Evolutionary conservation across 352 stramenopile genomes (phyloP), one percentile per base, ranked within the genome.

Genomic region (Pilasporangium apinafurcum): DNA sequence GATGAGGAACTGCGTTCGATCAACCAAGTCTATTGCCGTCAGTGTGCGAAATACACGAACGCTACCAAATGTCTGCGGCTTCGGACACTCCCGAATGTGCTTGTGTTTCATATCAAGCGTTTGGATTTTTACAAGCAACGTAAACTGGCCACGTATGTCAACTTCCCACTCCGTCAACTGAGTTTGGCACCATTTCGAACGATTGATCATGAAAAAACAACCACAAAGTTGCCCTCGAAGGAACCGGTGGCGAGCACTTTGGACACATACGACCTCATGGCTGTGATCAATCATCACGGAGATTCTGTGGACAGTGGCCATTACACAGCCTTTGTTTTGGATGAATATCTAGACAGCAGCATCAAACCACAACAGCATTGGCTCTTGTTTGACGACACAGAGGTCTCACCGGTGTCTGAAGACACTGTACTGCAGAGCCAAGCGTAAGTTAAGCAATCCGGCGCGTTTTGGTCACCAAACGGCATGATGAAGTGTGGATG

Each of bases 41-140:
- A 50, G 13, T 88, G 76, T 36, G 56, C 53, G 1, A 65, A 74
- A 31, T 86, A 88, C 52, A 59, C 69, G 17, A 65, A 68, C 37
- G 68, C 70, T 29, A 67, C 54, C 48, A 88, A 88, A 58, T 77
- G 70, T 1, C 56, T 88, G 33, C 65, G 74, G 26, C 40, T 87
- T 34, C 66, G 83, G 33, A 68, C 53, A 17, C 51, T 86, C 1
- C 80, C 80, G 5, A 84, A 85, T 24, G 57, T 86, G 31, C 68
- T 92, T 5, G 73, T 87, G 9, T 51, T 92, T 21, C 80, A 92
- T 35, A 68, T 92, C 24, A 78, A 83, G 26, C 80, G 80, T 26
- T 55, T 90, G 30, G 78, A 87, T 41, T 86, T 83, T 27, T 68
- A 72, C 44, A 65, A 65, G 13, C 70, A 85, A 41, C 65, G 64